Conservation (phyloP, 148 eudicot genomes). For the Drosera capensis region DNA sequence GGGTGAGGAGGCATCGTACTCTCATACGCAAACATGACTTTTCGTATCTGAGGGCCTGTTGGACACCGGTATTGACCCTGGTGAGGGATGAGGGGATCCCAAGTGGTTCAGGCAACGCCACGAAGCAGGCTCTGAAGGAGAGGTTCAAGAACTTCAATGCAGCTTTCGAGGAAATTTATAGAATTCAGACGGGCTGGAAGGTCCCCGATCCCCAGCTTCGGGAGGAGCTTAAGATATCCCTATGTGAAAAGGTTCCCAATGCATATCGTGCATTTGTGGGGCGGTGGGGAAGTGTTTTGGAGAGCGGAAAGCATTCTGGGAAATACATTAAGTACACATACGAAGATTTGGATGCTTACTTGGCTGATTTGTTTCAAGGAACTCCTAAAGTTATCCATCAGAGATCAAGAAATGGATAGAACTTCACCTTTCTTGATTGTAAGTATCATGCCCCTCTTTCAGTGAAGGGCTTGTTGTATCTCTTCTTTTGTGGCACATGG, state of each 20-base stretch:
- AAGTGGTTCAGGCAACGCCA: conserved; percentile 54
- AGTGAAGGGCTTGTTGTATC: conserved; percentile 16
- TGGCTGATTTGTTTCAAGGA: conserved; percentile 81
- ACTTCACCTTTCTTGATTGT: conserved; percentile 23
- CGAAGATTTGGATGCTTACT: conserved; percentile 77
- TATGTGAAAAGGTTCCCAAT: conserved; percentile 75
- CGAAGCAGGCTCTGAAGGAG: conserved; percentile 60
- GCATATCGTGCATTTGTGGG: conserved; percentile 86
- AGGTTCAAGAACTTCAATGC: conserved; percentile 84
- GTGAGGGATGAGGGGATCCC: conserved; percentile 90
- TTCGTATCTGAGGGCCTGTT: conserved; percentile 69
- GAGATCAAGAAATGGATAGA: conserved; percentile 66
- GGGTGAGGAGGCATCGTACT: conserved; percentile 72
- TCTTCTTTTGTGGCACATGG: conserved; percentile 10
- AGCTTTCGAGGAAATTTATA: conserved; percentile 74
- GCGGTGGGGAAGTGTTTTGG: conserved; percentile 65
- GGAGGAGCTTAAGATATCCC: conserved; percentile 75
- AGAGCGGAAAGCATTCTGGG: conserved; percentile 68
- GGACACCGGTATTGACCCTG: conserved; percentile 59
- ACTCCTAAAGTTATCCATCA: conserved; percentile 55
- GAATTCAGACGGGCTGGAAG: conserved; percentile 80
- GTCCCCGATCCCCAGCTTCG: conserved; percentile 89
- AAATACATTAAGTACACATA: conserved; percentile 82
- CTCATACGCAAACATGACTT: conserved; percentile 56
- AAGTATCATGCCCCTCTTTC: conserved; percentile 17